Base-by-base conservation (phyloP, 257 asterid species). In the Haberlea rhodopensis region DNA sequence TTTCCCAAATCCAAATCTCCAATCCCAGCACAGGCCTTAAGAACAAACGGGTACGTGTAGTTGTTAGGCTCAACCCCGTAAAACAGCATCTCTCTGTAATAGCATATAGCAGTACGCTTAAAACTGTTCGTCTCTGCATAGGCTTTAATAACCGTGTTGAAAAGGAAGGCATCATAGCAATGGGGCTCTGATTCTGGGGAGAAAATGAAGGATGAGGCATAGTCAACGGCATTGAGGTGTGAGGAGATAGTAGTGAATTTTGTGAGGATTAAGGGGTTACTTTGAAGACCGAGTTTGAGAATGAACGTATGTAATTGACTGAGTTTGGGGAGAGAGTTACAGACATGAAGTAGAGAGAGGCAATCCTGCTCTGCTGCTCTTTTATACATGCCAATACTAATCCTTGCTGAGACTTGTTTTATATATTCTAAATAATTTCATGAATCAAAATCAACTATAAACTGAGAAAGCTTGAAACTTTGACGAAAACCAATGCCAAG, bases 21-120 rank as follows among this genome's bases (percentile, higher is more conserved):
- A 31, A 84, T 70, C 37, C 95, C 95, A 32, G 96, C 88, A 66
- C 89, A 84, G 15, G 97, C 97, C 85, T 87, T 87, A 32, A 87
- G 80, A 59, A 90, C 74, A 63, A 87, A 85, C 18, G 97, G 95
- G 82, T 71, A 85, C 13, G 96, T 90, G 72, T 80, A 90, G 56
- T 87, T 84, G 65, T 87, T 87, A 8, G 90, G 92, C 54, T 49
- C 53, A 64, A 87, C 70, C 48, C 80, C 40, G 46, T 73, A 74
- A 34, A 43, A 37, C 0, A 79, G 78, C 97, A 87, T 87, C 45
- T 75, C 46, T 21, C 65, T 66, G 29, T 80, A 87, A 68, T 75
- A 72, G 60, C 25, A 28, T 49, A 85, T 6, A n/a, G 86, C 83
- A 51, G 63, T 54, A 66, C 28, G 78, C 81, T 82, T 80, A 0